phyloP scores from a whole-genome alignment of 176 grass and related monocot species.

The Avena eriantha region DNA sequence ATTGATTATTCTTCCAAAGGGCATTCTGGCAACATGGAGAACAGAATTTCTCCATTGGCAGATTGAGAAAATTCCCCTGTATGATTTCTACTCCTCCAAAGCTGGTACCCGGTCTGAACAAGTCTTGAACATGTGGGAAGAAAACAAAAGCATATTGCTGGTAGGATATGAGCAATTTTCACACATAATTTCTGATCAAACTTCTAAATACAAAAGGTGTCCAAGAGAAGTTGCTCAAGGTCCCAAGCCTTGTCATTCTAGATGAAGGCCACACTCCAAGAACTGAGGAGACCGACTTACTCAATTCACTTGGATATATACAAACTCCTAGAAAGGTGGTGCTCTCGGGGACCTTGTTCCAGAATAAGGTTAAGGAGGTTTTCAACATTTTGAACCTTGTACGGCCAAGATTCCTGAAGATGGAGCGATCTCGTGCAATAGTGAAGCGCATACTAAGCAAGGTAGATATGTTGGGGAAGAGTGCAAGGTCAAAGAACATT shows the following conservation, averaged over 20 bases:
- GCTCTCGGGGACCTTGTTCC: constrained; percentile 86
- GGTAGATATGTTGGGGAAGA: constrained; percentile 63
- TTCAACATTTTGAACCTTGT: constrained; percentile 90
- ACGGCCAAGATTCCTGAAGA: constrained; percentile 72
- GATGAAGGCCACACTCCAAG: constrained; percentile 95
- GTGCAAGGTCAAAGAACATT: constrained; percentile 37
- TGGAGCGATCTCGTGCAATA: constrained; percentile 60
- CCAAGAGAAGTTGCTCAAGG: constrained; percentile 60
- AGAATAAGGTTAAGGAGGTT: constrained; percentile 89
- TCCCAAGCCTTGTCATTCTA: constrained; percentile 80
- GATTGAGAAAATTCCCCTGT: constrained; percentile 69
- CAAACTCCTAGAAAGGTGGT: constrained; percentile 81
- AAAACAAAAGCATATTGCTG: constrained; percentile 69
- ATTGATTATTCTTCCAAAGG: constrained; percentile 83
- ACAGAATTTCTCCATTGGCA: constrained; percentile 81
- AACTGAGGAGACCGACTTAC: constrained; percentile 68
- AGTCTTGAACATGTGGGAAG: constrained; percentile 74
- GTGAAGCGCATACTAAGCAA: constrained; percentile 65
- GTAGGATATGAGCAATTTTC: constrained; percentile 82
- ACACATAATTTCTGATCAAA: constrained; percentile 57
- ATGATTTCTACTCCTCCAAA: constrained; percentile 81
- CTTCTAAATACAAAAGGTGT: constrained; percentile 15
- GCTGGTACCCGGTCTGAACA: constrained; percentile 63
- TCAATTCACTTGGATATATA: constrained; percentile 72
- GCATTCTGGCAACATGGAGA: constrained; percentile 78